Percentiles rank a stretch among this genome's conserved stretches.
Conservation (phyloP, 2,329 filamentous ascomycete genomes). For the Teratosphaeria pseudoeucalypti region DNA sequence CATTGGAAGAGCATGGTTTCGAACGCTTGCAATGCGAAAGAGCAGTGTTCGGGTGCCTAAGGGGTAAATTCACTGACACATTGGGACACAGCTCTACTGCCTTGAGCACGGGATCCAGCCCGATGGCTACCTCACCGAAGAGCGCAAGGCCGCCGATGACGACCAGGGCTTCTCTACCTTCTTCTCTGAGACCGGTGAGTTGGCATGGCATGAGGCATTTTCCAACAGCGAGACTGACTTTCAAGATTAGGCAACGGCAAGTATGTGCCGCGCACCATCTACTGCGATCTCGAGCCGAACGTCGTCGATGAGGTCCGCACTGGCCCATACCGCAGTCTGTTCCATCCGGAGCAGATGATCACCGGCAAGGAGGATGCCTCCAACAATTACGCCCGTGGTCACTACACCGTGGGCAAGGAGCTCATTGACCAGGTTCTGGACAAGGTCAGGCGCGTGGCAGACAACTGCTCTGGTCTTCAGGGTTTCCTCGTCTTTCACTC, state of each 20-base stretch:
- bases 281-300: conserved; percentile 99
- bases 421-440: conserved; percentile 96
- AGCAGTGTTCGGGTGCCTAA: conserved; percentile 23
- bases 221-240: conserved; percentile 24
- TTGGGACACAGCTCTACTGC: conserved; percentile 77
- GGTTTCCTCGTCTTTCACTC: conserved; percentile 99
- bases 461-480: conserved; percentile 96
- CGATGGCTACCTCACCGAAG: conserved; percentile 96
- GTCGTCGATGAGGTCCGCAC: conserved; percentile 99
- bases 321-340: conserved; percentile 87
- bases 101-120: conserved; percentile 99
- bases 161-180: conserved; percentile 99
- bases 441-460: conserved; percentile 93
- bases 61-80: conserved; percentile 21
- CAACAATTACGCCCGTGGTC: conserved; percentile 99
- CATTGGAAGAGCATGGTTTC: conserved; percentile 8
- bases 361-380: conserved; percentile 99
- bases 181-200: conserved; percentile 95
- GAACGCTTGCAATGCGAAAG: conserved; percentile 2
- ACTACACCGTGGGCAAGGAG: conserved; percentile 99
- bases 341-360: conserved; percentile 99
- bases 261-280: conserved; percentile 97
- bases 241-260: conserved; percentile 72
- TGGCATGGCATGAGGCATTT: conserved; percentile 33
- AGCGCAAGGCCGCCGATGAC: conserved; percentile 85